Conservation (phyloP, 345 rosid genomes). For the Lepidium sativum region DNA sequence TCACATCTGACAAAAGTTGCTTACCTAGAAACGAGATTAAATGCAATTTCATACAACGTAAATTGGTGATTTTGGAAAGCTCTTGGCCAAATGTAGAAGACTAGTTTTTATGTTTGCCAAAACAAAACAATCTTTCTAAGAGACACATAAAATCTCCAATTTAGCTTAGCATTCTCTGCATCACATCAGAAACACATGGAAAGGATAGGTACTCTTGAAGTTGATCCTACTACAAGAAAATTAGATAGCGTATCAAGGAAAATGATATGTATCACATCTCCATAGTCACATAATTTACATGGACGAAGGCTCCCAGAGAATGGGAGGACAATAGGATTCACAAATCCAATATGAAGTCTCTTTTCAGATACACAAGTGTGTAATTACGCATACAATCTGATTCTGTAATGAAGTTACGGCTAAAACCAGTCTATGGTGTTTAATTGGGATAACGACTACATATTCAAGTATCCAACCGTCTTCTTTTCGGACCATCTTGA, state of each 20-base stretch:
- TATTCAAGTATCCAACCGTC: too few relatives aligned
- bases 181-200: too few relatives aligned
- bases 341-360: background rate
- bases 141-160: background rate
- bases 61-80: too few relatives aligned
- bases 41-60: too few relatives aligned
- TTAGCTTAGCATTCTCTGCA: background rate
- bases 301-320: slow-evolving; percentile 27
- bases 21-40: too few relatives aligned
- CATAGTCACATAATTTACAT: slow-evolving; percentile 18
- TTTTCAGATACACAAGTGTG: background rate
- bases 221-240: too few relatives aligned
- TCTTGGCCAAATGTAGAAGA: too few relatives aligned
- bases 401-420: background rate
- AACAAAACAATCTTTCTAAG: background rate
- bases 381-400: slow-evolving; percentile 15
- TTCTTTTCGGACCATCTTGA: too few relatives aligned
- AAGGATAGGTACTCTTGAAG: background rate
- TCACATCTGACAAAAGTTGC: too few relatives aligned
- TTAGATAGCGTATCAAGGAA: too few relatives aligned
- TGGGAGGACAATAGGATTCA: background rate
- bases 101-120: background rate
- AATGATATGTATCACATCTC: background rate
- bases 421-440: background rate
- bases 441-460: background rate